Conservation (phyloP, 306 rosid species). For the Boehmeria nivea region DNA sequence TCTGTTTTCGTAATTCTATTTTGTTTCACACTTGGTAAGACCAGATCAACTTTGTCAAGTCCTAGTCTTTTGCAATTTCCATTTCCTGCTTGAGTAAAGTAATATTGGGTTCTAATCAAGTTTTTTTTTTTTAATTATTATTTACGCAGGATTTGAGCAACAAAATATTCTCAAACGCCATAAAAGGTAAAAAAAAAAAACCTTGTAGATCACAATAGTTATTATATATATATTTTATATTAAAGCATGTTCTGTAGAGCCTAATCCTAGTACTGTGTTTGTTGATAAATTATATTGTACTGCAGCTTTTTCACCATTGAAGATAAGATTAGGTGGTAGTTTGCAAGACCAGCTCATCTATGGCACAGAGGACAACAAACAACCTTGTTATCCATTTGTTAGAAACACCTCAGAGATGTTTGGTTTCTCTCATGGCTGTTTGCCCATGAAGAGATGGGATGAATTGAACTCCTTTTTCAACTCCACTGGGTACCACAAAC, state of each 20-base stretch:
- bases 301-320: conserved; percentile 88
- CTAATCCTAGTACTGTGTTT: no score
- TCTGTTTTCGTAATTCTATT: no score
- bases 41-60: no score
- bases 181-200: conserved; percentile 53
- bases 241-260: not conserved
- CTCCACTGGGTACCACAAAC: conserved; percentile 58
- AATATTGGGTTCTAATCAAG: not conserved
- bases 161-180: conserved; percentile 60
- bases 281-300: conserved; percentile 5
- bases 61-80: no score
- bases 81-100: not conserved
- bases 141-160: conserved; percentile 69
- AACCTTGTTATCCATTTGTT: conserved; percentile 54
- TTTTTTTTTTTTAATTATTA: not conserved
- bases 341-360: conserved; percentile 81
- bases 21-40: no score
- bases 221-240: no score
- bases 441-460: conserved; percentile 88
- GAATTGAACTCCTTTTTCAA: conserved; percentile 67
- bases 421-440: conserved; percentile 74
- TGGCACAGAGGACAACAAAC: conserved; percentile 46
- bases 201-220: not conserved
- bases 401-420: conserved; percentile 37
- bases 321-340: conserved; percentile 80